A percentile compares a stretch with the other conserved stretches of the same genome.
These are phyloP conservation scores for Escallonia herrerae DNA, from an alignment of 129 eudicot species.

Conservation along the genomic window DNA sequence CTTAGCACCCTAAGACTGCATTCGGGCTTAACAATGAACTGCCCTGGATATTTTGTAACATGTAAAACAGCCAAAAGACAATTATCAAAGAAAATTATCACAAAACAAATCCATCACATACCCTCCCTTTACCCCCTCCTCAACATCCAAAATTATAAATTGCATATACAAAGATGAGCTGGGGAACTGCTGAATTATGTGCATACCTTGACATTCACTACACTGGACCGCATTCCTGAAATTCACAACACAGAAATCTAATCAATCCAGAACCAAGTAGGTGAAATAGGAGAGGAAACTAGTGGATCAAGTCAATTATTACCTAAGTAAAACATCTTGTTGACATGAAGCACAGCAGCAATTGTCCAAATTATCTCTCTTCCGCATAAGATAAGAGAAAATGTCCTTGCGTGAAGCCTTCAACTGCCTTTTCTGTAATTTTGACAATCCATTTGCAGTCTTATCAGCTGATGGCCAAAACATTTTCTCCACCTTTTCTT, in stretches of 20 bases:
- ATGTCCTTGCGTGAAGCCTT: slow-evolving; percentile 60
- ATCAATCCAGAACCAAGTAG: slow-evolving; percentile 5
- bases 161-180: not conserved
- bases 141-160: too few relatives aligned
- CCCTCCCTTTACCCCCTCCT: too few relatives aligned
- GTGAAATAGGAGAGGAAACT: not conserved
- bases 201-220: slow-evolving; percentile 76
- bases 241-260: slow-evolving; percentile 11
- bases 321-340: slow-evolving; percentile 61
- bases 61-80: too few relatives aligned
- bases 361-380: slow-evolving; percentile 41
- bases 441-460: slow-evolving; percentile 23
- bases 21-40: too few relatives aligned
- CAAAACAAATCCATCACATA: too few relatives aligned
- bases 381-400: slow-evolving; percentile 45
- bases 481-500: slow-evolving; percentile 29
- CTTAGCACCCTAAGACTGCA: too few relatives aligned
- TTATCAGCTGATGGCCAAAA: slow-evolving; percentile 18
- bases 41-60: too few relatives aligned
- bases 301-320: slow-evolving; percentile 10
- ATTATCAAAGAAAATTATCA: too few relatives aligned
- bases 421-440: slow-evolving; percentile 42
- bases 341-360: slow-evolving; percentile 64
- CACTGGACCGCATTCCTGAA: slow-evolving; percentile 77
- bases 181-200: not conserved